Percentiles rank a stretch among this genome's conserved stretches.
Conservation (phyloP, 2,329 filamentous ascomycete genomes). For the Spiromastix sp. region DNA sequence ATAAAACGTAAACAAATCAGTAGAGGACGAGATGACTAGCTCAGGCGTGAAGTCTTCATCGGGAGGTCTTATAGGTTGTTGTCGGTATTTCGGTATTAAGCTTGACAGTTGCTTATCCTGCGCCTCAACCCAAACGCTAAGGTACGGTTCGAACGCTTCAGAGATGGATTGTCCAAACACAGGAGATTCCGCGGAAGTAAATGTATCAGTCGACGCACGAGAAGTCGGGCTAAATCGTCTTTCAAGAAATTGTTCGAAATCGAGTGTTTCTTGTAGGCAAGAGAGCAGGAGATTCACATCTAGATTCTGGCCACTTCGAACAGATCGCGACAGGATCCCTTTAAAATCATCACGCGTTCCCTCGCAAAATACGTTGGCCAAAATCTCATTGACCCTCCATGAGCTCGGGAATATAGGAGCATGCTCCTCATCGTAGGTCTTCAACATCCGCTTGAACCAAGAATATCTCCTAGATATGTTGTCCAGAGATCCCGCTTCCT, state of each 20-base stretch:
- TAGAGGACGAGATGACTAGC: slow-evolving; percentile 83
- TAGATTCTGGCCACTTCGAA: slow-evolving; percentile 68
- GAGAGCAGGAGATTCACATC: slow-evolving; percentile 83
- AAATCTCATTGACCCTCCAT: slow-evolving; percentile 83
- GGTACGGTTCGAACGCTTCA: slow-evolving; percentile 91
- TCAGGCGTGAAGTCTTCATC: slow-evolving; percentile 91
- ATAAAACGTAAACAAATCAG: slow-evolving; percentile 96
- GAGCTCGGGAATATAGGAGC: slow-evolving; percentile 72
- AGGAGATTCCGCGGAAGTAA: slow-evolving; percentile 66
- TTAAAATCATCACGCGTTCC: slow-evolving; percentile 93
- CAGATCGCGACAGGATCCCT: slow-evolving; percentile 77
- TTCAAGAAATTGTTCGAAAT: slow-evolving; percentile 91
- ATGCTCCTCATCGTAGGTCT: slow-evolving; percentile 92
- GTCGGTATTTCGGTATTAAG: slow-evolving; percentile 80
- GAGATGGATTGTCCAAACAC: slow-evolving; percentile 87
- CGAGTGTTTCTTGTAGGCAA: slow-evolving; percentile 87
- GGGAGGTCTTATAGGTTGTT: slow-evolving; percentile 63
- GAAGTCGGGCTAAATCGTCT: slow-evolving; percentile 62
- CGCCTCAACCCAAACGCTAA: slow-evolving; percentile 93
- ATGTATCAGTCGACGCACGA: slow-evolving; percentile 77
- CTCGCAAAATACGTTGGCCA: slow-evolving; percentile 90
- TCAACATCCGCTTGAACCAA: slow-evolving; percentile 94
- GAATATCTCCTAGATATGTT: slow-evolving; percentile 92
- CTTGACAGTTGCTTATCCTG: slow-evolving; percentile 79
- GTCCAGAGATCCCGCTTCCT: slow-evolving; percentile 90